Base-by-base conservation (phyloP, 208 protist genomes). In the Phytomonas sp. region DNA sequence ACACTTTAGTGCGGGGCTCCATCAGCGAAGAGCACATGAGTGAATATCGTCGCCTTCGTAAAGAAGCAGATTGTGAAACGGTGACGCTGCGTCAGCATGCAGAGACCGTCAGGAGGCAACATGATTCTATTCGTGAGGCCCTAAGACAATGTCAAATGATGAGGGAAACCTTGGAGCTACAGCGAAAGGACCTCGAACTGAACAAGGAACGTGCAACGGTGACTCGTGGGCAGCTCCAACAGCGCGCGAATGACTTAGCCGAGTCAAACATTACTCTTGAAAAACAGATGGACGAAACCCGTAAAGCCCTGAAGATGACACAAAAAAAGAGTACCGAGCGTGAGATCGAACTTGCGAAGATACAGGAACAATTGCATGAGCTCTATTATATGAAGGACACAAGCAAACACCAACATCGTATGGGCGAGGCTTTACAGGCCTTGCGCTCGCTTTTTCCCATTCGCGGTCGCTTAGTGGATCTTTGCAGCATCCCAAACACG, bases 361-460 rank as follows among this genome's bases (percentile, higher is more conserved):
- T 97, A 46, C 92, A 92, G 74, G 89, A 94, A 70, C 89, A 98
- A 75, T 76, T 97, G 66, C 79, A 93, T 71, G 89, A 94, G 65
- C 71, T 95, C 59, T 83, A 89, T 53, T 82, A 82, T 81, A 80
- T 96, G 66, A 85, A 89, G 32, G 93, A 97, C 77, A 89, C 77
- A 66, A 85, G 86, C 74, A 90, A 87, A 69, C 86, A 88, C 64
- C 80, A 81, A 70, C 76, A 66, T 4, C 79, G 82, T 66, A 87
- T 92, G 76, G 76, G 82, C 30, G 91, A 97, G 37, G 89, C 91
- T 0, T 66, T 99, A 4, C 87, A 97, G 64, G 82, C 81, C 2
- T 74, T 99, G 64, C 94, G 97, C 70, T 70, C 84, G 32, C 80
- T 98, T 61, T 95, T 97, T 56, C 89, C 89, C 30, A 88, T 98